Conservation (phyloP, 2,329 filamentous ascomycete species). For the Akanthomyces dipterigenus region DNA sequence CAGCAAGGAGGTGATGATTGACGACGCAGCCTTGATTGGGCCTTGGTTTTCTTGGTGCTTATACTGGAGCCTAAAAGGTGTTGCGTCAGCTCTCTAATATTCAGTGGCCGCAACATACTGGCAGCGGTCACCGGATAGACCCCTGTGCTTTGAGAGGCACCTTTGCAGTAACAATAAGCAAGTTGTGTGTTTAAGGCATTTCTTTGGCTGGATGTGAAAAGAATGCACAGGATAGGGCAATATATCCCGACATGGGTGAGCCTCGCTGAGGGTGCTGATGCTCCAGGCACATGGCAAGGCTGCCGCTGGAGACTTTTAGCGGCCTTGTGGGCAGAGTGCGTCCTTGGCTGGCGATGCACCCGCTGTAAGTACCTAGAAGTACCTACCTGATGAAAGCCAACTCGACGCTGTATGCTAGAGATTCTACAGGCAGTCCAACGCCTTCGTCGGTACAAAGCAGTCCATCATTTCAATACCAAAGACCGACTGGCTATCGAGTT, state of each 20-base stretch:
- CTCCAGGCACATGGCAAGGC: not conserved
- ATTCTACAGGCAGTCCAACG: too few species aligned
- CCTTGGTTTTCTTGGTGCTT: not conserved
- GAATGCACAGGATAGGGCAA: not conserved
- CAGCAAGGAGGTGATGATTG: not conserved
- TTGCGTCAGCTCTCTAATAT: conserved; percentile 1
- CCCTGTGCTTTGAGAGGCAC: not conserved
- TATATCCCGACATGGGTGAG: not conserved
- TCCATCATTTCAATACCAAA: too few species aligned
- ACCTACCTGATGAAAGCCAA: not conserved
- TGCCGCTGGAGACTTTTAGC: conserved; percentile 3
- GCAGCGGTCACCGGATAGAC: not conserved
- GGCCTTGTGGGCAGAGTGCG: not conserved
- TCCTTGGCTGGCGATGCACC: too few species aligned
- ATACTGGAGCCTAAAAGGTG: conserved; percentile 1
- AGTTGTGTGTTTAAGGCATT: not conserved
- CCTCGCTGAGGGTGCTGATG: not conserved
- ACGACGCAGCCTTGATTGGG: not conserved
- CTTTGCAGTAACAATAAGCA: not conserved
- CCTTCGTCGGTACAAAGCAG: too few species aligned
- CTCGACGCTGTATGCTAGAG: too few species aligned
- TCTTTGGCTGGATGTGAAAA: not conserved
- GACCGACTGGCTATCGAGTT: too few species aligned
- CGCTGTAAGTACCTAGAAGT: not conserved
- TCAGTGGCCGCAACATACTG: not conserved